Evolutionary conservation across 2,329 filamentous ascomycete genomes (phyloP).

Genomic region (Botryotinia convoluta): DNA sequence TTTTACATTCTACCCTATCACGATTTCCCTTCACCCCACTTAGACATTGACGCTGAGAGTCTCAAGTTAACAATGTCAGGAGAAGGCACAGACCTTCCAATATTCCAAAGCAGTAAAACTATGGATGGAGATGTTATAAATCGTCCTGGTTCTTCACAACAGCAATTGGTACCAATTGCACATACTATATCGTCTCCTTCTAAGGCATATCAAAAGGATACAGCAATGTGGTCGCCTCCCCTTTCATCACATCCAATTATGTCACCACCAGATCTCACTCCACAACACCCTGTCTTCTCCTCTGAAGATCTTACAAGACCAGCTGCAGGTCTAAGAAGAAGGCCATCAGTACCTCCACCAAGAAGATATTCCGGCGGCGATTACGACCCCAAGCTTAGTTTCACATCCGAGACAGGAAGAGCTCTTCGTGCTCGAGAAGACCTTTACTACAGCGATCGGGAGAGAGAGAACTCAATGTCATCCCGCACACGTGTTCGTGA

Average conservation of each 20-base stretch:
- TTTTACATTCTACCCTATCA: constrained; percentile 10
- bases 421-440: constrained; percentile 15
- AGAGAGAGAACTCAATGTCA: constrained; percentile 13
- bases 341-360: constrained; percentile 9
- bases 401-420: constrained; percentile 6
- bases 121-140: background rate
- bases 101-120: background rate
- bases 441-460: background rate
- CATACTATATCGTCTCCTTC: background rate
- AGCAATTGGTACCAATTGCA: background rate
- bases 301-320: constrained; percentile 15
- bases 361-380: constrained; percentile 12
- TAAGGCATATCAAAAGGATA: constrained; percentile 6
- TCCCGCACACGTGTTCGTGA: constrained; percentile 1
- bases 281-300: constrained; percentile 13
- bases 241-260: constrained; percentile 17
- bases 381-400: constrained; percentile 13
- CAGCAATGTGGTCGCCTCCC: constrained; percentile 13
- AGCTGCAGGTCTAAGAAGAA: constrained; percentile 7
- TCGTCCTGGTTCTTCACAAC: constrained; percentile 10
- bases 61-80: constrained; percentile 9
- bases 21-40: constrained; percentile 3
- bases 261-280: background rate
- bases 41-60: constrained; percentile 7
- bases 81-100: constrained; percentile 14